Percentiles rank a stretch among this genome's conserved stretches.
These are phyloP conservation scores for Eurotiales sp. DNA, from an alignment of 2,329 filamentous ascomycete species.

Conservation along the genomic window DNA sequence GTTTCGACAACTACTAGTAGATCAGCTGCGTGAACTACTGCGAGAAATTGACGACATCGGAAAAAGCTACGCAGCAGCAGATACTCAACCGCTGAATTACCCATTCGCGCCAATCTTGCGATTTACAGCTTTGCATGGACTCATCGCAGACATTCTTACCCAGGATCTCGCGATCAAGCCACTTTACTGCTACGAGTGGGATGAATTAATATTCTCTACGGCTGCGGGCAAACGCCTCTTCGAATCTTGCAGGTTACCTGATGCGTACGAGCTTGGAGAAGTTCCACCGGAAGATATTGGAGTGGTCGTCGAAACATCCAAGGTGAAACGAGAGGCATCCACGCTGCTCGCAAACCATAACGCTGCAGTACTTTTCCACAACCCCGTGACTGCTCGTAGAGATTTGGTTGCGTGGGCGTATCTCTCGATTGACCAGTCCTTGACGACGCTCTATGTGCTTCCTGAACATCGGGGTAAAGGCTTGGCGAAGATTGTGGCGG, in stretches of 20 bases:
- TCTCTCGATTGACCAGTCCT: slow-evolving; percentile 4
- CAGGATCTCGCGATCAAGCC: background rate
- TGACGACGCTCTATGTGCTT: slow-evolving; percentile 3
- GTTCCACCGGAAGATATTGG: slow-evolving; percentile 1
- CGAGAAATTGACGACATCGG: background rate
- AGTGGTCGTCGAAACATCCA: slow-evolving; percentile 1
- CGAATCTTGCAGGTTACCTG: background rate
- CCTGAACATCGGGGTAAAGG: slow-evolving; percentile 4
- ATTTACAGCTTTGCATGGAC: background rate
- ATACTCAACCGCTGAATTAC: slow-evolving; percentile 3
- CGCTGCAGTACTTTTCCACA: background rate
- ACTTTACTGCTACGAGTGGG: slow-evolving; percentile 1
- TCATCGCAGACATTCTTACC: background rate
- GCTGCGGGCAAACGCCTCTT: background rate
- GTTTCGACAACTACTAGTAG: background rate
- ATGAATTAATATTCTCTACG: slow-evolving; percentile 7
- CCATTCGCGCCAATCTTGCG: slow-evolving; percentile 1
- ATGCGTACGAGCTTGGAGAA: background rate
- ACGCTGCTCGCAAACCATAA: slow-evolving; percentile 1
- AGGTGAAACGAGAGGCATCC: slow-evolving; percentile 2
- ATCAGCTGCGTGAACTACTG: background rate
- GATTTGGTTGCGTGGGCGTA: slow-evolving; percentile 7
- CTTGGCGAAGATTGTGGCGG: slow-evolving; percentile 2
- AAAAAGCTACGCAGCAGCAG: background rate
- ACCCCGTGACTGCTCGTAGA: background rate